Evolutionary conservation across 768 basidiomycete genomes (phyloP), one percentile per base, ranked within the genome.

Genomic region (Pleurotus pulmonarius): DNA sequence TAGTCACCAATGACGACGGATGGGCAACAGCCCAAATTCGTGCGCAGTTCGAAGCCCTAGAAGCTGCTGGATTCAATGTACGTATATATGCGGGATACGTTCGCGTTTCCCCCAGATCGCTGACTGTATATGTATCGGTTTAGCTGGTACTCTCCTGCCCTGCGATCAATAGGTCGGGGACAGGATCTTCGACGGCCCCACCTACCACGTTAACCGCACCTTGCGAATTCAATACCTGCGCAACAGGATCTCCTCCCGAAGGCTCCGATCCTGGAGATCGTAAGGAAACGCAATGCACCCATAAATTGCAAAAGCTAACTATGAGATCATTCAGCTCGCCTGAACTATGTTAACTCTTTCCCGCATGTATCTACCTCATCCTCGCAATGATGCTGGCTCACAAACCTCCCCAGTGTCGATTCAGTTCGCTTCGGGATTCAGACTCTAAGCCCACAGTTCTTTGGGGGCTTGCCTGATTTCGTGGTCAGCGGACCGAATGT

Each of bases 181-280:
- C 70, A 2, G 73, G 74, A 16, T 71, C 71, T 7, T 61, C 60
- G 15, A 65, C 64, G 12, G 59, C 58, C 12, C 57, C 73, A 11
- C 67, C 74, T 0, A 60, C 58, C 13, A 59, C 63, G 3, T 59
- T 72, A 6, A 60, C 56, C 2, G 49, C 53, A n/a, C 64, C 70
- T 4, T 75, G 74, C 63, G 70, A 75, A 58, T 75, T 71, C 57
- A 59, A 72, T 46, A 67, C 70, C 15, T 75, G 73, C 56, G 65
- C 72, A 0, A 56, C 60, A 5, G 68, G 71, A 8, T 70, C 71
- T 34, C 71, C 72, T 4, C 65, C 73, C 0, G 64, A 63, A 49
- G 74, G 74, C 2, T 68, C 60, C 61, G 67, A 75, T 58, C 66
- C 68, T 16, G 67, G 62, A 46, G 63, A 74, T 61, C 54, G 54